phyloP scores from a whole-genome alignment of 768 basidiomycete genomes.

The Trametes coccinea region DNA sequence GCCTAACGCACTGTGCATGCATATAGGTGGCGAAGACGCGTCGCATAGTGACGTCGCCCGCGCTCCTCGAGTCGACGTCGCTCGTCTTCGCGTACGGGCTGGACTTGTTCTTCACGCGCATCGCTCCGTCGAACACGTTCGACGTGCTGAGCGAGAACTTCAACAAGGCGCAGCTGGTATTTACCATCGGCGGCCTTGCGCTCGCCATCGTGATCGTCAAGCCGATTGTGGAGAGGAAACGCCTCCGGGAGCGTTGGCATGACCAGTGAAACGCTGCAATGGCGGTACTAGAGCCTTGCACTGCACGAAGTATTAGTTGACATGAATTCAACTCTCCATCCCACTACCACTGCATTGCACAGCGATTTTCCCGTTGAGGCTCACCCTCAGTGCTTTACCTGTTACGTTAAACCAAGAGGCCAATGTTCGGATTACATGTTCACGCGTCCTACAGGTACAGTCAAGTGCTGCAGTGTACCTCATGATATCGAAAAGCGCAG shows the following conservation, averaged over 20 bases:
- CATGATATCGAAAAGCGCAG: no score
- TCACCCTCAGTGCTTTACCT: no score
- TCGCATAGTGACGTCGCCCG: slow-evolving; percentile 73
- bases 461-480: no score
- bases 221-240: slow-evolving; percentile 77
- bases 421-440: no score
- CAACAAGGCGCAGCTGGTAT: slow-evolving; percentile 87
- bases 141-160: slow-evolving; percentile 91
- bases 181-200: slow-evolving; percentile 73
- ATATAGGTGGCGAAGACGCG: slow-evolving; percentile 71
- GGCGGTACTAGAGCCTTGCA: not conserved
- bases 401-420: no score
- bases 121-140: slow-evolving; percentile 87
- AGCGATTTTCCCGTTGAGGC: no score
- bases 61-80: slow-evolving; percentile 90
- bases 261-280: slow-evolving; percentile 29
- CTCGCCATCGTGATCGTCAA: slow-evolving; percentile 77
- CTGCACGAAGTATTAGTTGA: not conserved
- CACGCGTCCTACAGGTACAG: no score
- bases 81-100: slow-evolving; percentile 84
- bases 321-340: slow-evolving; percentile 26
- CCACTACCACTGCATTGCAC: slow-evolving; percentile 29
- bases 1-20: not conserved
- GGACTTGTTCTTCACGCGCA: slow-evolving; percentile 85
- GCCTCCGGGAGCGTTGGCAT: slow-evolving; percentile 74